These are phyloP conservation scores for Suillus paluster DNA, from an alignment of 768 basidiomycete species.

Conservation along the genomic window DNA sequence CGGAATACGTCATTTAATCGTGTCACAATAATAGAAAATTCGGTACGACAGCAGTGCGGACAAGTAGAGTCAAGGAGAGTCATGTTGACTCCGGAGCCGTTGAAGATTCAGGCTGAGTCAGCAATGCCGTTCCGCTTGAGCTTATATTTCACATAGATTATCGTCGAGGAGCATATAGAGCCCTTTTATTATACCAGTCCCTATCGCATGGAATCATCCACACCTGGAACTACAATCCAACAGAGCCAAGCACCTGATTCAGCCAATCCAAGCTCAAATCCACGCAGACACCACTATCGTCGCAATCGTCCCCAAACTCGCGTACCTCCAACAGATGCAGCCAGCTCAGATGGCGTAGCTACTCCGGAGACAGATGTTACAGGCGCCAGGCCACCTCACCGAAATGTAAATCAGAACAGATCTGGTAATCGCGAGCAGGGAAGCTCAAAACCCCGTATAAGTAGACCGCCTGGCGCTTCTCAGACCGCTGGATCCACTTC, in stretches of 20 bases:
- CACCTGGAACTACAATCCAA: neutral
- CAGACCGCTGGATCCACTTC: neutral
- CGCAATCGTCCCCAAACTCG: neutral
- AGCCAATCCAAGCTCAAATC: neutral
- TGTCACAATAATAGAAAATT: too few relatives aligned
- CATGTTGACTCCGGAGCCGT: neutral
- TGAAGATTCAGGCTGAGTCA: neutral
- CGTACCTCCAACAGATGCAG: neutral
- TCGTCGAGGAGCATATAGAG: neutral
- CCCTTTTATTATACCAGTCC: neutral
- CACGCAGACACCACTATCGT: neutral
- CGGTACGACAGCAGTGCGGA: too few relatives aligned
- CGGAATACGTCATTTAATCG: too few relatives aligned
- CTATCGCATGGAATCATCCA: conserved; percentile 3
- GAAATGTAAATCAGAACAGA: neutral
- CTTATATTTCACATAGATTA: neutral
- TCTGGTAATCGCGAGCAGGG: neutral
- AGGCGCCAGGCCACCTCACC: neutral
- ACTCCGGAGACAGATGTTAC: neutral
- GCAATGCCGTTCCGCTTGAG: neutral
- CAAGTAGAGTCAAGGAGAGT: too few relatives aligned
- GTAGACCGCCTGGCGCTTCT: neutral
- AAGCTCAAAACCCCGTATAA: neutral
- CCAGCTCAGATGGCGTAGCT: neutral
- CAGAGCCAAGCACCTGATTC: neutral